Conservation (phyloP, 2,329 filamentous ascomycete species). For the Periconia macrospinosa region DNA sequence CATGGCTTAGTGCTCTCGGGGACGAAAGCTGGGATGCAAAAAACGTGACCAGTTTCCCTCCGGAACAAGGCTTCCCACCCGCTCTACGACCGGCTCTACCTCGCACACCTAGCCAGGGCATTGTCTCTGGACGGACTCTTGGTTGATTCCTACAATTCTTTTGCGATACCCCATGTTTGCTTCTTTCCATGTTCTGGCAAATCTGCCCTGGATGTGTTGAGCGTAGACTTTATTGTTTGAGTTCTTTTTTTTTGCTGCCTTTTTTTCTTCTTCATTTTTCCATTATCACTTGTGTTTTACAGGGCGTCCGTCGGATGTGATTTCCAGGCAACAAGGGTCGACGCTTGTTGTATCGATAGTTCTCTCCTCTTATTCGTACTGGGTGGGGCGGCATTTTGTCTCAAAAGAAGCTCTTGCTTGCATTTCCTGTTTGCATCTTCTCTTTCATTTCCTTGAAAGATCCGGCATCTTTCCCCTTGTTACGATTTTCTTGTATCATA, state of each 20-base stretch:
- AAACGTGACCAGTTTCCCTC: conserved; percentile 33
- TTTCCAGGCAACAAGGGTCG: conserved; percentile 23
- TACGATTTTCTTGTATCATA: conserved; percentile 31
- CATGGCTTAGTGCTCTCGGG: conserved; percentile 82
- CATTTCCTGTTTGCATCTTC: conserved; percentile 25
- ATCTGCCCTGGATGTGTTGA: neutral
- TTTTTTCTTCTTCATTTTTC: conserved; percentile 2
- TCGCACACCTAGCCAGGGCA: conserved; percentile 42
- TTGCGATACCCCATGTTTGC: conserved; percentile 43
- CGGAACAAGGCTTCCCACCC: conserved; percentile 34
- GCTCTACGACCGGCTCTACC: conserved; percentile 33
- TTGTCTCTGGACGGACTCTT: conserved; percentile 43
- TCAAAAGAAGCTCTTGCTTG: conserved; percentile 33
- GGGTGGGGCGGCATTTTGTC: conserved; percentile 22
- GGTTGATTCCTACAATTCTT: conserved; percentile 28
- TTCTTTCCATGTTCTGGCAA: conserved; percentile 19
- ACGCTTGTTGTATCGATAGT: conserved; percentile 37
- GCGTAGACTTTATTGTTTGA: neutral
- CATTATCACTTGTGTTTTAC: conserved; percentile 19
- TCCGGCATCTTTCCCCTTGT: conserved; percentile 5
- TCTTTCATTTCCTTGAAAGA: conserved; percentile 7
- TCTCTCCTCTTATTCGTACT: conserved; percentile 11
- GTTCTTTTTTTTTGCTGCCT: neutral
- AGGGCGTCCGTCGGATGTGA: conserved; percentile 35
- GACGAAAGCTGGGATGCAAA: conserved; percentile 66